Evolutionary conservation across 371 early-diverging fungal species (phyloP).

Genomic region (Mucor plumbeus): DNA sequence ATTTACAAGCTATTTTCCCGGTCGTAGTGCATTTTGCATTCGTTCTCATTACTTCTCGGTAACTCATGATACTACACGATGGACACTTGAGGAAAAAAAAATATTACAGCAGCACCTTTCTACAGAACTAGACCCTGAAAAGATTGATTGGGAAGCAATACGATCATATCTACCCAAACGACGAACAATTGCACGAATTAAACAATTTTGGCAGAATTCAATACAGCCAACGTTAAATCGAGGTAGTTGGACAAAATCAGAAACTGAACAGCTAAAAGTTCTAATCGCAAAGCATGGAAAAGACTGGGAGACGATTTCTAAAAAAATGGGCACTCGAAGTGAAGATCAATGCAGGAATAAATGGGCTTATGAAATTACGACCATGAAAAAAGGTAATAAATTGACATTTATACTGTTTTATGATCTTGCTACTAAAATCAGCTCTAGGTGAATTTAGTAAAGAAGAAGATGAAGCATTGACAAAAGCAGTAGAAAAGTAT

Average conservation of each 20-base stretch:
- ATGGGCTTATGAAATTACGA: slow-evolving; percentile 25
- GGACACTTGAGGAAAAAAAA: slow-evolving; percentile 29
- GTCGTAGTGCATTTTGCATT: slow-evolving; percentile 20
- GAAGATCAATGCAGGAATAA: slow-evolving; percentile 31
- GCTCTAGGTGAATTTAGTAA: slow-evolving; percentile 24
- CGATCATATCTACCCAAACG: slow-evolving; percentile 9
- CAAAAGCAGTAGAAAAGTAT: slow-evolving; percentile 16
- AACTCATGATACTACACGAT: slow-evolving; percentile 19
- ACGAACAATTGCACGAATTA: slow-evolving; percentile 16
- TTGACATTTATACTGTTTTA: neutral
- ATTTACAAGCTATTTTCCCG: slow-evolving; percentile 23
- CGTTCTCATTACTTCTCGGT: slow-evolving; percentile 27
- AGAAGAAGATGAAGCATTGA: slow-evolving; percentile 24
- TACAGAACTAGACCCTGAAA: neutral
- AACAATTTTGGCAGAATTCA: slow-evolving; percentile 18
- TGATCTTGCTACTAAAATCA: neutral
- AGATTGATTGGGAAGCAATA: slow-evolving; percentile 21
- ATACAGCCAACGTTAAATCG: slow-evolving; percentile 19
- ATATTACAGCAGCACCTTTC: slow-evolving; percentile 12
- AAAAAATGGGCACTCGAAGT: slow-evolving; percentile 17
- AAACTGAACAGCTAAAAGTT: neutral
- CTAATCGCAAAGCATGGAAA: slow-evolving; percentile 15
- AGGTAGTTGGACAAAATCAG: slow-evolving; percentile 28
- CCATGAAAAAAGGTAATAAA: slow-evolving; percentile 21
- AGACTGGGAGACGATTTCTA: slow-evolving; percentile 17